These are phyloP conservation scores for Ampelocalamus luodianensis DNA, from an alignment of 176 grass and related monocot species.

Conservation along the genomic window DNA sequence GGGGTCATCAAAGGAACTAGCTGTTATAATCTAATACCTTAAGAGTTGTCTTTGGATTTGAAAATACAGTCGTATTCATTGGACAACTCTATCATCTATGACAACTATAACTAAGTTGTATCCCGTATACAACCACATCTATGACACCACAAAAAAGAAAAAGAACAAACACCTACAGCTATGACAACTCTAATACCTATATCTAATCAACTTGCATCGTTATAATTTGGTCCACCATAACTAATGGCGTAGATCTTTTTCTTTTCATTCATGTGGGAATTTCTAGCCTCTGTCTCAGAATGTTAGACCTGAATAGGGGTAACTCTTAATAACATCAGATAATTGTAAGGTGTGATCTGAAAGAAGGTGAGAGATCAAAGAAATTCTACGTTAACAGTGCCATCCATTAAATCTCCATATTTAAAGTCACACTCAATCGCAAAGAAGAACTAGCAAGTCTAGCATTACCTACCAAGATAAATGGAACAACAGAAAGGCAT, in stretches of 20 bases:
- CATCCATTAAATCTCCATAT: constrained; percentile 1
- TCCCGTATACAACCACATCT: neutral
- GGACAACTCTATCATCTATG: neutral
- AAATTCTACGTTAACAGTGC: neutral
- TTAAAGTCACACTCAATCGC: neutral
- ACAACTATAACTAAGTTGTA: neutral
- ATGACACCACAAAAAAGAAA: neutral
- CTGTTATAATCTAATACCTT: neutral
- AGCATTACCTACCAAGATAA: neutral
- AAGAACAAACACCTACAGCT: neutral
- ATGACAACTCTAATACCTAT: neutral
- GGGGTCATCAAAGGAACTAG: neutral
- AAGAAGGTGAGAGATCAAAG: neutral
- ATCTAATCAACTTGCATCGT: neutral
- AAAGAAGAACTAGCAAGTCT: neutral
- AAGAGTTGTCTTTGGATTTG: neutral
- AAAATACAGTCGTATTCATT: neutral
- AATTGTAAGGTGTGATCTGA: neutral
- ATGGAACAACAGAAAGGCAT: neutral
- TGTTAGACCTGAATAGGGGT: neutral
- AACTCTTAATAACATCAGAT: neutral
- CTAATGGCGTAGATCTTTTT: neutral
- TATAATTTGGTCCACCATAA: neutral
- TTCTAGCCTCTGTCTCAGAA: neutral
- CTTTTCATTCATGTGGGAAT: neutral